Evolutionary conservation across 2,329 filamentous ascomycete species (phyloP).

Genomic region (Xylaria sp.): DNA sequence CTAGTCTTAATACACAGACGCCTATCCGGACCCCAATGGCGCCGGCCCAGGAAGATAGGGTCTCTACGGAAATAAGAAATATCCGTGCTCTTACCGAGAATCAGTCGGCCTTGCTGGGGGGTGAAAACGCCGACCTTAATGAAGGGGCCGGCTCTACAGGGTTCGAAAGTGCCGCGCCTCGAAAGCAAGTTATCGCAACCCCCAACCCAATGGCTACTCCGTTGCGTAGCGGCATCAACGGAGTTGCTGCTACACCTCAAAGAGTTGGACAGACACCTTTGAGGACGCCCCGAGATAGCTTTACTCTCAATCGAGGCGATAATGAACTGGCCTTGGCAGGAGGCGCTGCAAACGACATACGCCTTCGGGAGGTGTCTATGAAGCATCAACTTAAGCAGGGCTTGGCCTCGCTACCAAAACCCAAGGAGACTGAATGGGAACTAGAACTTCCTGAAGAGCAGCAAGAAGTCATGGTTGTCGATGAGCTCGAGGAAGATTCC

Average conservation of each 20-base stretch:
- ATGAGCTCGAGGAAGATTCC: slow-evolving; percentile 63
- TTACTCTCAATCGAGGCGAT: slow-evolving; percentile 78
- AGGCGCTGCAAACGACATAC: slow-evolving; percentile 78
- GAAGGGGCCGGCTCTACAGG: slow-evolving; percentile 84
- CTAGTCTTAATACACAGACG: slow-evolving; percentile 76
- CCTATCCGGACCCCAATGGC: slow-evolving; percentile 93
- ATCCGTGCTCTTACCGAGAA: slow-evolving; percentile 91
- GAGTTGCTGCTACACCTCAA: slow-evolving; percentile 70
- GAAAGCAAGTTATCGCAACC: slow-evolving; percentile 82
- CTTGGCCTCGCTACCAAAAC: slow-evolving; percentile 85
- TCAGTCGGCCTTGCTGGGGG: slow-evolving; percentile 89
- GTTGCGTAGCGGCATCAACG: slow-evolving; percentile 67
- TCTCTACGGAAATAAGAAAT: slow-evolving; percentile 95
- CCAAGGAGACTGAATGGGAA: slow-evolving; percentile 93
- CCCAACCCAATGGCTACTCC: slow-evolving; percentile 96
- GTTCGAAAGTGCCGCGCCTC: slow-evolving; percentile 82
- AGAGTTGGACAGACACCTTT: slow-evolving; percentile 81
- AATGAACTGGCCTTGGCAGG: slow-evolving; percentile 69
- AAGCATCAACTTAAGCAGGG: slow-evolving; percentile 72
- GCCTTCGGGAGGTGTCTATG: slow-evolving; percentile 70
- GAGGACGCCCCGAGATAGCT: slow-evolving; percentile 85
- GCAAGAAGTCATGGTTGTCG: slow-evolving; percentile 58
- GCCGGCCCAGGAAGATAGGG: slow-evolving; percentile 90
- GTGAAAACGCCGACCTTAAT: slow-evolving; percentile 88
- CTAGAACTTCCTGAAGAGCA: slow-evolving; percentile 88